Conservation (phyloP, 768 basidiomycete species). For the Boletus coccyginus region DNA sequence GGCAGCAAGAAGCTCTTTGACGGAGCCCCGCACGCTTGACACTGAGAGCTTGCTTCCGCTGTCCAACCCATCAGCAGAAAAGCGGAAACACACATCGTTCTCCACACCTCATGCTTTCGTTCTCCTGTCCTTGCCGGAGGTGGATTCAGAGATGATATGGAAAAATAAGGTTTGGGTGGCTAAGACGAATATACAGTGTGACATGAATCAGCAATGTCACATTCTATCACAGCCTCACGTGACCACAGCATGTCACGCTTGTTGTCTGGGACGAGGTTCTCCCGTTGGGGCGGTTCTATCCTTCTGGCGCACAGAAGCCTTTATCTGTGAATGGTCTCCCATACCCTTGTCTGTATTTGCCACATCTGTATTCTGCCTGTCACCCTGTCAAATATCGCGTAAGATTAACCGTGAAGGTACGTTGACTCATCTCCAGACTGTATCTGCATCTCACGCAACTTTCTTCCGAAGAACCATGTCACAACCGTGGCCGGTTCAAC, state of each 20-base stretch:
- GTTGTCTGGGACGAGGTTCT: conserved; percentile 11
- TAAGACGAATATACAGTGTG: conserved; percentile 34
- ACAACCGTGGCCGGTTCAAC: conserved; percentile 20
- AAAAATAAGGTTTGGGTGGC: conserved; percentile 33
- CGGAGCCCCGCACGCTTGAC: conserved; percentile 99
- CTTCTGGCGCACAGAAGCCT: conserved; percentile 2
- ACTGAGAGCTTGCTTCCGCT: conserved; percentile 86
- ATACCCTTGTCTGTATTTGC: neutral
- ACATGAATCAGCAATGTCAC: conserved; percentile 28
- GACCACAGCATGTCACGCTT: conserved; percentile 19
- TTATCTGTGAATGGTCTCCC: conserved; percentile 11
- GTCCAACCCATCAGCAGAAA: neutral
- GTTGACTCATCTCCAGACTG: neutral
- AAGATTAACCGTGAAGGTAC: conserved; percentile 1
- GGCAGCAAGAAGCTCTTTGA: conserved; percentile 85
- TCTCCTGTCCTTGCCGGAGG: conserved; percentile 15
- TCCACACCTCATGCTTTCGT: conserved; percentile 32
- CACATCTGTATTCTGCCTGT: neutral
- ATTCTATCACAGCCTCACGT: neutral
- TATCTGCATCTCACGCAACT: conserved; percentile 7
- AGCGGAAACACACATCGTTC: neutral
- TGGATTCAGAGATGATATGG: conserved; percentile 22
- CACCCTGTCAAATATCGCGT: neutral
- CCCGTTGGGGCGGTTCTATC: neutral
- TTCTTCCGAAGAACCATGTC: conserved; percentile 20